phyloP scores from a whole-genome alignment of 345 rosid species.

The Balakata baccata region DNA sequence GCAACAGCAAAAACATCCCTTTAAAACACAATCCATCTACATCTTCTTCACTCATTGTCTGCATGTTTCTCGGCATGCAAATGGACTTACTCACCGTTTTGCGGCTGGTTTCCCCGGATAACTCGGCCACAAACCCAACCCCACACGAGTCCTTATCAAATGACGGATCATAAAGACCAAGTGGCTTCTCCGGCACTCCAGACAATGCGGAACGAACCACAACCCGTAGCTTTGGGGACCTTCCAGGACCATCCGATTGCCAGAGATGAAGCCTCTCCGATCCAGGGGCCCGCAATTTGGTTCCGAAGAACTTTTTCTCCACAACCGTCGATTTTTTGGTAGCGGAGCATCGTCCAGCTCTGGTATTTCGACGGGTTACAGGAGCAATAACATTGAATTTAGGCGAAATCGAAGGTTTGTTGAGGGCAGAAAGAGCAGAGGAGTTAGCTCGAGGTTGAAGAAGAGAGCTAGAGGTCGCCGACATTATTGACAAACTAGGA shows the following conservation, averaged over 20 bases:
- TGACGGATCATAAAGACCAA: slow-evolving; percentile 89
- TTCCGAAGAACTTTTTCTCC: slow-evolving; percentile 54
- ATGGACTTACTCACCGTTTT: slow-evolving; percentile 51
- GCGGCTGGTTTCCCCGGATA: slow-evolving; percentile 83
- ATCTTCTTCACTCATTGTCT: neutral
- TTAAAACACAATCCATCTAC: neutral
- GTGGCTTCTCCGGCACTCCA: slow-evolving; percentile 87
- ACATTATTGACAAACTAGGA: slow-evolving; percentile 38
- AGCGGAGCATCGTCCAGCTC: slow-evolving; percentile 36
- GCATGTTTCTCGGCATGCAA: neutral
- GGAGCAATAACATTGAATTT: slow-evolving; percentile 36
- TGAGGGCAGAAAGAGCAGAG: slow-evolving; percentile 27
- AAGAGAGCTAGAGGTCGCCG: slow-evolving; percentile 46
- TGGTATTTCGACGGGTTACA: slow-evolving; percentile 19
- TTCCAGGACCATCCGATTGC: slow-evolving; percentile 81
- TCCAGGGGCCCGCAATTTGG: slow-evolving; percentile 42
- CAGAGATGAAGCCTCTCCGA: slow-evolving; percentile 60
- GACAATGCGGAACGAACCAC: slow-evolving; percentile 71
- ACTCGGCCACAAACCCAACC: slow-evolving; percentile 94
- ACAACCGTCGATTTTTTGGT: slow-evolving; percentile 23
- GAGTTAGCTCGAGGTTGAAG: slow-evolving; percentile 34
- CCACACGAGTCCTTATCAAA: slow-evolving; percentile 98
- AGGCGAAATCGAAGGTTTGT: slow-evolving; percentile 28
- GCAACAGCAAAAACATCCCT: slow-evolving; percentile 7
- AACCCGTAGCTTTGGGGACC: slow-evolving; percentile 62